Evolutionary conservation across 73 alveolate species (phyloP).

Genomic region (Effrenium voratum): DNA sequence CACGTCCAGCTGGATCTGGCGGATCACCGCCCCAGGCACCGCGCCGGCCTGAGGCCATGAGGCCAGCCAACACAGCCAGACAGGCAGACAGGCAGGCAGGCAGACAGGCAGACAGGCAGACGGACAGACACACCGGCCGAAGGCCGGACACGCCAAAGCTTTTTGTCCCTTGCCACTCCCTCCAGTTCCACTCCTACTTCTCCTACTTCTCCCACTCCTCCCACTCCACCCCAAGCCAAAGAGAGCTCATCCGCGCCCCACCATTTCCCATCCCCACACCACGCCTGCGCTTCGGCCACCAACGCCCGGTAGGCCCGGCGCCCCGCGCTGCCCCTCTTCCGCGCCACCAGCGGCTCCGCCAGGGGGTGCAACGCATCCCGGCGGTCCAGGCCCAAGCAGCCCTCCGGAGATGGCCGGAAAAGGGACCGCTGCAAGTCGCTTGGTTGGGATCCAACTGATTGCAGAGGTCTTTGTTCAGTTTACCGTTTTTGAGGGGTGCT

Average conservation of each 20-base stretch:
- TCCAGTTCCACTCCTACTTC: background rate
- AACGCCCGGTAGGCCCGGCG: constrained; percentile 33
- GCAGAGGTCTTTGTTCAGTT: too few relatives aligned
- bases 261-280: background rate
- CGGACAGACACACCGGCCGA: too few relatives aligned
- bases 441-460: too few relatives aligned
- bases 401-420: too few relatives aligned
- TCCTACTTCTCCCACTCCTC: background rate
- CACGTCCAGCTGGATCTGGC: constrained; percentile 75
- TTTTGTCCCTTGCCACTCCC: too few relatives aligned
- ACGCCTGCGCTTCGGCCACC: constrained; percentile 42
- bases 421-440: too few relatives aligned
- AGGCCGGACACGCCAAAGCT: too few relatives aligned
- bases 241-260: background rate
- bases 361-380: background rate
- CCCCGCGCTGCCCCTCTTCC: background rate
- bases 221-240: background rate
- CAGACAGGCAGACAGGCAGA: too few relatives aligned
- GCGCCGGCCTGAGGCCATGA: too few relatives aligned
- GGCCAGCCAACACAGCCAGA: too few relatives aligned
- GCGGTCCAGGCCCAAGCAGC: constrained; percentile 28
- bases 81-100: too few relatives aligned
- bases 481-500: too few relatives aligned
- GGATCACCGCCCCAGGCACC: background rate
- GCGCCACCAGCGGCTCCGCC: constrained; percentile 1